A percentile compares a stretch with the other conserved stretches of the same genome.
Evolutionary conservation across 495 filamentous ascomycete genomes (phyloP).

Genomic region (Trichoderma erinaceum): DNA sequence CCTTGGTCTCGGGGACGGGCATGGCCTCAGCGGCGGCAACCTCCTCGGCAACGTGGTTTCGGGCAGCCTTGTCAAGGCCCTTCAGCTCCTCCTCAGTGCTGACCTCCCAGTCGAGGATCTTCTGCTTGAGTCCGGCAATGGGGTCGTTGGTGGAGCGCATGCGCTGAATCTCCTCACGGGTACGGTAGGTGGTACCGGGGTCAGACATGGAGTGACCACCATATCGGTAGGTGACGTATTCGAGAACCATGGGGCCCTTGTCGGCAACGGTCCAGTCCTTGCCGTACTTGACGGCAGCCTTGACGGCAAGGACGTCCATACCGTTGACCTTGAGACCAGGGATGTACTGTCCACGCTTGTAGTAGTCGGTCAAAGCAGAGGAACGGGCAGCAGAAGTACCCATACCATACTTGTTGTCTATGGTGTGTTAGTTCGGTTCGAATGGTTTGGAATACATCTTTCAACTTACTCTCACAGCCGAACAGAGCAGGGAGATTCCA

Average conservation of each 20-base stretch:
- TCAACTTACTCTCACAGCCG: conserved; percentile 86
- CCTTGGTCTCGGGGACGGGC: conserved; percentile 64
- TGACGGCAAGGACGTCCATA: conserved; percentile 98
- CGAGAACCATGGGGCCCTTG: conserved; percentile 89
- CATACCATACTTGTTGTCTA: conserved; percentile 99
- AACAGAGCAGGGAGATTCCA: conserved; percentile 95
- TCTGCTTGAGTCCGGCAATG: conserved; percentile 95
- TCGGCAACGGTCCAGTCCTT: conserved; percentile 74
- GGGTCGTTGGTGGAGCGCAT: conserved; percentile 98
- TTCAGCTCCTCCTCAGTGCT: conserved; percentile 95
- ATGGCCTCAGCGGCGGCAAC: conserved; percentile 85
- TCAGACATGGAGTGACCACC: conserved; percentile 99
- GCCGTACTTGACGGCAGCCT: conserved; percentile 87
- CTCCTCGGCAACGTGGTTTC: conserved; percentile 78
- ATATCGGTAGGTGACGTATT: conserved; percentile 99
- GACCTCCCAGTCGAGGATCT: conserved; percentile 92
- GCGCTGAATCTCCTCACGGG: conserved; percentile 97
- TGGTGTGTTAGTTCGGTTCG: conserved; percentile 19
- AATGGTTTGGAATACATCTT: background rate
- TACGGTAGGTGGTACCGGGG: conserved; percentile 97
- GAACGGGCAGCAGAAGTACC: conserved; percentile 92
- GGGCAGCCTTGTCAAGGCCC: conserved; percentile 85
- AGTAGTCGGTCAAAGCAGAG: conserved; percentile 96
- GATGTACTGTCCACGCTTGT: conserved; percentile 99
- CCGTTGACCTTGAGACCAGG: conserved; percentile 98